phyloP scores from a whole-genome alignment of 1,284 basidiomycete genomes.

The Bondarzewia mesenterica region DNA sequence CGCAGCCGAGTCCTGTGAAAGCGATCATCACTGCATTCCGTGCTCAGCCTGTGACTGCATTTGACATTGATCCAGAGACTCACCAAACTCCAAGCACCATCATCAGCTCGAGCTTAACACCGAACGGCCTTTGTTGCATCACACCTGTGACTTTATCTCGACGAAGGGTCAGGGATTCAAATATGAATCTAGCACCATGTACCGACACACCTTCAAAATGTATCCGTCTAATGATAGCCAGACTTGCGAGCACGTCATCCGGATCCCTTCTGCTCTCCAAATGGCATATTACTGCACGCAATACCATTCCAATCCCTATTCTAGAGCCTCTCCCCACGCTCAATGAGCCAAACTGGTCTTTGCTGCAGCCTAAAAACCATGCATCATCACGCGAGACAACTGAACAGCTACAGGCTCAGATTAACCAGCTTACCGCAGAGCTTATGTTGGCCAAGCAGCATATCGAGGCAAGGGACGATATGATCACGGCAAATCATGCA shows the following conservation, averaged over 20 bases:
- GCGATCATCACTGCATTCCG: constrained; percentile 5
- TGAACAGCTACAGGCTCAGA: background rate
- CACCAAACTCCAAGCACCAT: constrained; percentile 12
- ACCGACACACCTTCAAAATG: background rate
- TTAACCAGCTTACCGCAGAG: background rate
- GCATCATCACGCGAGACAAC: background rate
- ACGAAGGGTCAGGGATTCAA: background rate
- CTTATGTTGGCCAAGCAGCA: background rate
- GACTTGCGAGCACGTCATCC: background rate
- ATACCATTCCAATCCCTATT: background rate
- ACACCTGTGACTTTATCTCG: background rate
- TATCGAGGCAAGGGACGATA: background rate
- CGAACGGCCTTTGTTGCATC: background rate
- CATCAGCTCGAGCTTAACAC: background rate
- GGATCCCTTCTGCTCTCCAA: background rate
- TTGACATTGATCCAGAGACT: background rate
- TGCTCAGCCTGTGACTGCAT: background rate
- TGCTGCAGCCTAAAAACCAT: background rate
- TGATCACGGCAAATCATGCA: background rate
- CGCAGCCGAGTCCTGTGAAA: constrained; percentile 18
- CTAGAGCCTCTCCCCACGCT: background rate
- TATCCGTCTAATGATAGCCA: background rate
- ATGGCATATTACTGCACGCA: background rate
- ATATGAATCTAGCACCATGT: background rate
- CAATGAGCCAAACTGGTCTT: background rate